Percentiles rank a stretch among this genome's conserved stretches.
These are phyloP conservation scores for Rhynchospora breviuscula DNA, from an alignment of 176 grass and related monocot species.

Conservation along the genomic window DNA sequence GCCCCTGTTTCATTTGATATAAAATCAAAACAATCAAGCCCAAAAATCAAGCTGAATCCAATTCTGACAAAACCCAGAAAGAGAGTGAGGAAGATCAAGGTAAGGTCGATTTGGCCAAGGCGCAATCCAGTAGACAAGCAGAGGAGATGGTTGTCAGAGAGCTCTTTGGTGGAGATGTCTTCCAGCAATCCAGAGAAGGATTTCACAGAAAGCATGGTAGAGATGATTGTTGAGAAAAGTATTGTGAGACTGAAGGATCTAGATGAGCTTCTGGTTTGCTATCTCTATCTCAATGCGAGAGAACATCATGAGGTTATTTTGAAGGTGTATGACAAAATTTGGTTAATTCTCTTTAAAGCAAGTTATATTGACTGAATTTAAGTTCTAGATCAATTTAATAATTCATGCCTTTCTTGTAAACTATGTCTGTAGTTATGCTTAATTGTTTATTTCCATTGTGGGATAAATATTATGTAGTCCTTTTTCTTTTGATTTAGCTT, in stretches of 20 bases:
- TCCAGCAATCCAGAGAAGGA: slow-evolving; percentile 60
- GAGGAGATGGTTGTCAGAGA: slow-evolving; percentile 48
- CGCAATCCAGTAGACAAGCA: neutral
- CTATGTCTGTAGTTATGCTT: neutral
- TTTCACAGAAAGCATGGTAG: slow-evolving; percentile 67
- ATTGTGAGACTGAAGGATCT: slow-evolving; percentile 43
- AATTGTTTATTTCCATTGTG: neutral
- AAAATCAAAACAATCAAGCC: slow-evolving; percentile 16
- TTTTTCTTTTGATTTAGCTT: neutral
- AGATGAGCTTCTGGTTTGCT: slow-evolving; percentile 75
- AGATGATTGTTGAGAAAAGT: slow-evolving; percentile 63
- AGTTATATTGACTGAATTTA: neutral
- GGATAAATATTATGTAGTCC: neutral
- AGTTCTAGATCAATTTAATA: neutral
- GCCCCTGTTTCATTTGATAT: neutral
- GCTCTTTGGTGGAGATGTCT: slow-evolving; percentile 59
- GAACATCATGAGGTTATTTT: slow-evolving; percentile 50
- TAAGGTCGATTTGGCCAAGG: slow-evolving; percentile 36
- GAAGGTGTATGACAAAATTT: slow-evolving; percentile 34
- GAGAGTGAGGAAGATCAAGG: slow-evolving; percentile 16
- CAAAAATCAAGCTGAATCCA: slow-evolving; percentile 59
- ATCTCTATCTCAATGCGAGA: slow-evolving; percentile 72
- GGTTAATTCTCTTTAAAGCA: slow-evolving; percentile 2
- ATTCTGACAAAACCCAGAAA: slow-evolving; percentile 44
- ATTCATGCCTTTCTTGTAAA: neutral